A percentile compares a stretch with the other conserved stretches of the same genome.
Conservation (phyloP, 176 grass and related monocot species). For the Eleusine indica region DNA sequence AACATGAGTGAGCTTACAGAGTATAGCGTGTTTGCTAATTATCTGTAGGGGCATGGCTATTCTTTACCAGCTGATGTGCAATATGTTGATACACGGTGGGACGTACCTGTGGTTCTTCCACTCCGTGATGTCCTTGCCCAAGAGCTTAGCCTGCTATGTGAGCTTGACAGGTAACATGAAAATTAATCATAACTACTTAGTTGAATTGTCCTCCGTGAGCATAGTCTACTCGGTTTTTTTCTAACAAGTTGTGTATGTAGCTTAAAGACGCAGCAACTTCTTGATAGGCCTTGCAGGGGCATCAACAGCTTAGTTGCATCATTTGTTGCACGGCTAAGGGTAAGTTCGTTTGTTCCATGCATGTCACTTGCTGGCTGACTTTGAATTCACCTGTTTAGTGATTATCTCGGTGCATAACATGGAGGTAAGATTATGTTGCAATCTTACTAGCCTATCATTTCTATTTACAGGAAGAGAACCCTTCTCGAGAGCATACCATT, state of each 20-base stretch:
- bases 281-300: conserved; percentile 58
- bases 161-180: conserved; percentile 61
- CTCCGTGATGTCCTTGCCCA: conserved; percentile 72
- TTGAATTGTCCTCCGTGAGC: not conserved
- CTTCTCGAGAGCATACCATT: conserved; percentile 87
- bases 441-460: conserved; percentile 22
- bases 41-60: conserved; percentile 78
- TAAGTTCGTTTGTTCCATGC: conserved; percentile 43
- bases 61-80: conserved; percentile 96
- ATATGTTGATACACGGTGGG: conserved; percentile 79
- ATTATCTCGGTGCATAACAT: not conserved
- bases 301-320: conserved; percentile 88
- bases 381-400: not conserved
- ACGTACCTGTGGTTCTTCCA: conserved; percentile 80
- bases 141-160: conserved; percentile 72
- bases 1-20: not conserved
- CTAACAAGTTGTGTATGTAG: conserved; percentile 51
- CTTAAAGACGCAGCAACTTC: conserved; percentile 71
- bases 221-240: not conserved
- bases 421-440: not conserved
- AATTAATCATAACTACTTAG: not conserved
- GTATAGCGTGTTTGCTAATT: conserved; percentile 12
- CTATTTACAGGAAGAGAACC: conserved; percentile 77
- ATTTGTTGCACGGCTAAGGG: conserved; percentile 74
- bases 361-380: not conserved